Base-by-base conservation (phyloP, 2,329 filamentous ascomycete species). In the Aspergillus awamori region DNA sequence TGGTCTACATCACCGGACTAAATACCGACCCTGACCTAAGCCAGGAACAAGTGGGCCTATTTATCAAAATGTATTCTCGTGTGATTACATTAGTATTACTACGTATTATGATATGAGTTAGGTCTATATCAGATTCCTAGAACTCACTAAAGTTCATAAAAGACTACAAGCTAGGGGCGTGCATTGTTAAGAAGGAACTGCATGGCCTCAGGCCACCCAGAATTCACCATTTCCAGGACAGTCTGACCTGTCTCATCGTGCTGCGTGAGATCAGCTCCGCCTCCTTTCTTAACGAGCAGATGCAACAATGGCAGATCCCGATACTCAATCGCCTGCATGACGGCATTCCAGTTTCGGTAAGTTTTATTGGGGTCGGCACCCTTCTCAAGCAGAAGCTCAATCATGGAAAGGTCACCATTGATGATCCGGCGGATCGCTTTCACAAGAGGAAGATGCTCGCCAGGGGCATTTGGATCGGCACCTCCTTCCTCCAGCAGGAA, bases 401-500 rank as follows among this genome's bases (percentile, higher is more conserved):
- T 80, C 58, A 89, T 85, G 43, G 86, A 83, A 0, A 83, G 82
- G 65, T 89, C 83, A 36, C 81, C 79, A 8, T 81, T 80, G 57
- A 83, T 79, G 67, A 84, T 84, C 22, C 86, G 80, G 3, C 88
- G 83, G 48, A 91, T 81, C 2, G 88, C 86, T 74, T 90, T 91
- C 72, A 91, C 87, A 57, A 91, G 83, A 7, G 88, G 88, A 10
- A 91, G 76, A 73, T 91, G 88, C 78, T 91, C 88, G 20, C 88
- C 88, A 0, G 88, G 87, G 0, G 85, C 80, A 70, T 90, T 90
- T 48, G 86, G 82, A 67, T 90, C 86, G 0, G 87, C 88, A 8
- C 82, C 83, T 1, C 83, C 87, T 63, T 87, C 83, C 53, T 85
- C 81, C 60, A 90, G 79, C 8, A 90, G 81, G 76, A 81, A 90